Base-by-base conservation (phyloP, 805 yeast genomes). In the Lipomyces starkeyi region DNA sequence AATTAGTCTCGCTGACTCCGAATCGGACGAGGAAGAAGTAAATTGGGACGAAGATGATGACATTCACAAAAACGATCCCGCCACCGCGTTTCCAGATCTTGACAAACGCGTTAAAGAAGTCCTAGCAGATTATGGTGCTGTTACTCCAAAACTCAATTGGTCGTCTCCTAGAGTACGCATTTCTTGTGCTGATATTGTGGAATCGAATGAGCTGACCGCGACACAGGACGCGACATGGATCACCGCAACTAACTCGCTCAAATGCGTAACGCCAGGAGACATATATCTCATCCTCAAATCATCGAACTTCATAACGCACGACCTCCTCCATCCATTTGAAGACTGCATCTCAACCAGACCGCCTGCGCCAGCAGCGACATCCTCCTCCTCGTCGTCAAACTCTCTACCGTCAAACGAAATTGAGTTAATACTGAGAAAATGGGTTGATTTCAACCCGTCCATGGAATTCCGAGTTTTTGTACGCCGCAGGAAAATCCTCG, bases 81-180 rank as follows among this genome's bases (percentile, higher is more conserved):
- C 85, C 0, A 72, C 68, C 2, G 79, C 80, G 32, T 92, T 93
- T 73, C 81, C 81, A 9, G 88, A 85, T 0, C 80, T 93, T 25
- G 96, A 93, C 74, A 73, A 80, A 0, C 73, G 81, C 56, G 81
- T 94, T 20, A 79, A 80, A 47, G 67, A 73, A 0, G 75, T 82
- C 0, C 84, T 95, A 14, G 68, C 71, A 2, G 80, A 82, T 56
- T 80, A 80, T 59, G 89, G 90, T 0, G 80, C 86, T 0, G 91
- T 93, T 1, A 84, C 91, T 0, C 98, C 98, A 0, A 95, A 95
- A 75, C 80, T 94, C 73, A 95, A 95, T 81, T 95, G 99, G 99
- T 92, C 98, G 0, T 90, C 97, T 1, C 99, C 99, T 0, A 89
- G 68, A 54, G 71, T 68, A 56, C 9, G 63, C n/a, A 14, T 8